phyloP scores from a whole-genome alignment of 495 filamentous ascomycete species.

The Amphirosellinia nigrospora region DNA sequence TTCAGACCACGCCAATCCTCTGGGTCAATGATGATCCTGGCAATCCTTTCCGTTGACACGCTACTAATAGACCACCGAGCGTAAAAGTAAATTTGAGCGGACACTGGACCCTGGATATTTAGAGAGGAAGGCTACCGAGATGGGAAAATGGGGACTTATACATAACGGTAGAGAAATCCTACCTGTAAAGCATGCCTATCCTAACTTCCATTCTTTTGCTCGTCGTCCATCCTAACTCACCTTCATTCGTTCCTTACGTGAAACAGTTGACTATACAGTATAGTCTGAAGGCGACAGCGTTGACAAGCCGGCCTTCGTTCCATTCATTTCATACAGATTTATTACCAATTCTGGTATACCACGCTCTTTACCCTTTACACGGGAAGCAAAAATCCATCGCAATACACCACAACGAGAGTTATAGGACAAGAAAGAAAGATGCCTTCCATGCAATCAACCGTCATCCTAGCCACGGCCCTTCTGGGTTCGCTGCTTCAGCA shows the following conservation, averaged over 20 bases:
- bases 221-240: constrained; percentile 25
- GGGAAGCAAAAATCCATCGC: background rate
- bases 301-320: constrained; percentile 23
- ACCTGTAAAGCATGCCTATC: background rate
- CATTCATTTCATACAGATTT: constrained; percentile 20
- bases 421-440: constrained; percentile 18
- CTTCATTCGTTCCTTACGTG: constrained; percentile 30
- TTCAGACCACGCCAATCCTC: constrained; percentile 31
- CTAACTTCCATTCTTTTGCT: constrained; percentile 7
- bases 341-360: background rate
- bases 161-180: constrained; percentile 10
- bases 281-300: constrained; percentile 16
- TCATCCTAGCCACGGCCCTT: constrained; percentile 34
- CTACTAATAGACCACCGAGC: constrained; percentile 6
- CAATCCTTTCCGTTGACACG: constrained; percentile 32
- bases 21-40: constrained; percentile 30
- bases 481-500: constrained; percentile 32
- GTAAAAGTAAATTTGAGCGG: background rate
- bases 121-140: too few relatives aligned
- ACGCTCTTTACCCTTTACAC: background rate
- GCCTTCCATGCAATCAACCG: constrained; percentile 35
- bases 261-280: background rate
- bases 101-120: constrained; percentile 28
- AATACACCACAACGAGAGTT: background rate
- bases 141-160: constrained; percentile 10